phyloP scores from a whole-genome alignment of 176 grass and related monocot genomes.

The Musa itinerans region DNA sequence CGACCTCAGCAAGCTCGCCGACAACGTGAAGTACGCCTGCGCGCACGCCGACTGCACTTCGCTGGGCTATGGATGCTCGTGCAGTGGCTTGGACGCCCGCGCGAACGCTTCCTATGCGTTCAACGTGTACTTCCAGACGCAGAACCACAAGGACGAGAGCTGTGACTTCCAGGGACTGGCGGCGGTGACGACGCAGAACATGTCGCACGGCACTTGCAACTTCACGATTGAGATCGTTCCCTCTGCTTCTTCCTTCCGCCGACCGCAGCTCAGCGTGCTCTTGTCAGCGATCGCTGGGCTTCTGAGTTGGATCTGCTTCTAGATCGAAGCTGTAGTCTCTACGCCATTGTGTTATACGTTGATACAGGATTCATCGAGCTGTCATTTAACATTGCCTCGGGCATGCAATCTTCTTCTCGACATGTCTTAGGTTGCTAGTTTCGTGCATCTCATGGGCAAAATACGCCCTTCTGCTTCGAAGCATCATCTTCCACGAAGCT shows the following conservation, averaged over 20 bases:
- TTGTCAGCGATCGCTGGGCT: neutral
- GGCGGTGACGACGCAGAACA: slow-evolving; percentile 34
- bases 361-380: too few species aligned
- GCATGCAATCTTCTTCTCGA: too few species aligned
- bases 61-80: slow-evolving; percentile 47
- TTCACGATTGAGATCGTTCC: slow-evolving; percentile 35
- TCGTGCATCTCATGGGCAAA: too few species aligned
- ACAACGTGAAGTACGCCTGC: slow-evolving; percentile 45
- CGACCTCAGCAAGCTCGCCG: slow-evolving; percentile 10
- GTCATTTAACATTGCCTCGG: too few species aligned
- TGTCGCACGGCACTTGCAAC: slow-evolving; percentile 24
- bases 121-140: slow-evolving; percentile 58
- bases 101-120: slow-evolving; percentile 66
- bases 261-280: neutral
- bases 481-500: too few species aligned
- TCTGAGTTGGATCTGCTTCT: slow-evolving; percentile 1
- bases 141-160: slow-evolving; percentile 40
- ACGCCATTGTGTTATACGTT: too few species aligned
- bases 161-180: slow-evolving; percentile 66
- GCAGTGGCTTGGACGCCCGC: slow-evolving; percentile 25
- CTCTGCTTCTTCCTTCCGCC: neutral
- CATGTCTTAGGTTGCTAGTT: too few species aligned
- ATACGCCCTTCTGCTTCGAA: too few species aligned
- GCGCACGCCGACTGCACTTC: slow-evolving; percentile 53
- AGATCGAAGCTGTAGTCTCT: neutral